Base-by-base conservation (phyloP, 345 rosid genomes). In the Chamaenerion angustifolium region DNA sequence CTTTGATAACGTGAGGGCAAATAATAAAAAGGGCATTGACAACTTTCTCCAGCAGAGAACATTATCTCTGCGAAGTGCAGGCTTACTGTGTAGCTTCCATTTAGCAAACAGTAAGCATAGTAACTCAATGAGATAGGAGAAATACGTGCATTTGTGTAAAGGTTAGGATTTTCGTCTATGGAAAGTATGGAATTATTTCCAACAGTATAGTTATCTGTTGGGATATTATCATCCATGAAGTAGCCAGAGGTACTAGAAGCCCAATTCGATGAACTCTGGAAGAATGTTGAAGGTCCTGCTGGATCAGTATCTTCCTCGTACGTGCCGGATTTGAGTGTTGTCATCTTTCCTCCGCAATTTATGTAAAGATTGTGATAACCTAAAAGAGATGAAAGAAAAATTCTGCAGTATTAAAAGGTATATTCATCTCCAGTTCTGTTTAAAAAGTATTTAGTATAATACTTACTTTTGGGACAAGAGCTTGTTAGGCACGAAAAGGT, bases 211-310 rank as follows among this genome's bases (percentile, higher is more conserved):
- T 27, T 43, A 47, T 71, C 70, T 16, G 54, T 46, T 16, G 19
- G 50, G n/a, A 43, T 57, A 48, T 68, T 37, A 16, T 71, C 66
- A 16, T 64, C 77, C 68, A 55, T 43, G 71, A 73, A 79, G 65
- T 68, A 48, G 1, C 85, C 85, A 2, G 76, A 76, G 64, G 70
- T 79, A 57, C 85, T 71, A 13, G 69, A 49, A 56, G 66, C 80
- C 62, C 62, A 58, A 31, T 13, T 9, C 10, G 25, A 0, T 10
- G 1, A 6, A 13, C 41, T 18, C 9, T 0, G 18, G 19, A 44
- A 27, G 55, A 0, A 51, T 0, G 10, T 31, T 50, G 51, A 4
- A 45, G 63, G 45, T 49, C 45, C 10, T 15, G 49, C 2, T 9
- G 1, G 0, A 6, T 0, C 16, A 1, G 3, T 0, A 43, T 59